phyloP scores from a whole-genome alignment of 306 rosid genomes.

The Cicer bijugum region DNA sequence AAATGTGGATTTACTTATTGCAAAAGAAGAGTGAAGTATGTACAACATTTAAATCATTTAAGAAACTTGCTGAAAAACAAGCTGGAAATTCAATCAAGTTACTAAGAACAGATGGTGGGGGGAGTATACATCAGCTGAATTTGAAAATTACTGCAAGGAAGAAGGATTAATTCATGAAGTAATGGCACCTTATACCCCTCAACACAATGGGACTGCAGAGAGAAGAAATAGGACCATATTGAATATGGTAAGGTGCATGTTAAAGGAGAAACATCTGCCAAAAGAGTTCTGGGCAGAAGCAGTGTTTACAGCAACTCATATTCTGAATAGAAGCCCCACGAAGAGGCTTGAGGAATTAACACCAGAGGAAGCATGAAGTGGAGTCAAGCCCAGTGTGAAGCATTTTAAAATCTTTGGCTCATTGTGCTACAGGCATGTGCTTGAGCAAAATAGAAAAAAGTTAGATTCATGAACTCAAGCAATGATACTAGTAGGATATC shows the following conservation, averaged over 20 bases:
- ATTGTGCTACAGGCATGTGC: too few species aligned
- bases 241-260: not conserved
- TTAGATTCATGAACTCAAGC: too few species aligned
- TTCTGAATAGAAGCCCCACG: not conserved
- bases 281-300: not conserved
- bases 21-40: too few species aligned
- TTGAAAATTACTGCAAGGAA: not conserved
- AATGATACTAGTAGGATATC: too few species aligned
- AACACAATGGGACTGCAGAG: not conserved
- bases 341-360: not conserved
- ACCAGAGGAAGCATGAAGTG: not conserved
- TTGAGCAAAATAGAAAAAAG: too few species aligned
- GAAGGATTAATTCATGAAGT: not conserved
- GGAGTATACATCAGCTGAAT: not conserved
- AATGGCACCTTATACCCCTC: not conserved
- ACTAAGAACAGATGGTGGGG: too few species aligned
- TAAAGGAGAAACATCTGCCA: not conserved
- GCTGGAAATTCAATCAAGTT: too few species aligned
- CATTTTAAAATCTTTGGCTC: too few species aligned
- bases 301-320: not conserved
- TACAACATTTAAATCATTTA: too few species aligned
- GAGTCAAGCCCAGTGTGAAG: too few species aligned
- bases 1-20: too few species aligned
- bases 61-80: too few species aligned
- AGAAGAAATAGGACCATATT: not conserved